Base-by-base conservation (phyloP, 2,329 filamentous ascomycete genomes). In the Claviceps quebecensis region DNA sequence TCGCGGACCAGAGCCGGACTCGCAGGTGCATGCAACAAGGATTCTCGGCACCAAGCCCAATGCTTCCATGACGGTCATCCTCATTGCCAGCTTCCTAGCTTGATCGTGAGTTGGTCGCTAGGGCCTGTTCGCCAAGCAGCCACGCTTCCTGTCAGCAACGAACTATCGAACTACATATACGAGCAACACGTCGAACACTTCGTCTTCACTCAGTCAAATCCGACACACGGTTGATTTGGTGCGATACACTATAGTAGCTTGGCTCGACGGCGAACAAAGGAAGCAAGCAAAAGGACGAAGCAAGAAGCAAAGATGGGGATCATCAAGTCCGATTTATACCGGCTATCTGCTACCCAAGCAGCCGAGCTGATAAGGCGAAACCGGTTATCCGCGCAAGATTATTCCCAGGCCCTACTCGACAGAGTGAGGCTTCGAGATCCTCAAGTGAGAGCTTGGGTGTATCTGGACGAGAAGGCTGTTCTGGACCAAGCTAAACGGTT, bases 401-500 rank as follows among this genome's bases (percentile, higher is more conserved):
- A 77, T 56, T 73, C 71, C 2, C 62, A 61, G 34, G 71, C 74
- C 0, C 62, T 78, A 2, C 67, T 79, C 11, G 52, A 61, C 0
- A 71, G 68, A 14, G 74, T 77, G 48, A 58, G 68, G 36, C 53
- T 64, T 14, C 65, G 74, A 4, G 72, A 78, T 54, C 54, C 61
- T 8, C 57, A 63, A 1, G 70, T 78, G 7, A 69, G 72, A 53
- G 75, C 75, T 9, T 78, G 76, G 76, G 72, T 67, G 0, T 69
- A 72, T 52, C 62, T 77, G 3, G 63, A 73, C 54, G 66, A 65
- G 0, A 63, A 69, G 0, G 60, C 67, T n/a, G 70, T 80, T 2
- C 62, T 81, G 1, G 57, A 65, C 16, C 70, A 75, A 52, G 78
- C 79, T 0, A 66, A 62, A 44, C 61, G 61, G 11, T 68, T 82